Percentiles rank a stretch among this genome's conserved stretches.
phyloP scores from a whole-genome alignment of 768 basidiomycete genomes.

The Russula virescens region DNA sequence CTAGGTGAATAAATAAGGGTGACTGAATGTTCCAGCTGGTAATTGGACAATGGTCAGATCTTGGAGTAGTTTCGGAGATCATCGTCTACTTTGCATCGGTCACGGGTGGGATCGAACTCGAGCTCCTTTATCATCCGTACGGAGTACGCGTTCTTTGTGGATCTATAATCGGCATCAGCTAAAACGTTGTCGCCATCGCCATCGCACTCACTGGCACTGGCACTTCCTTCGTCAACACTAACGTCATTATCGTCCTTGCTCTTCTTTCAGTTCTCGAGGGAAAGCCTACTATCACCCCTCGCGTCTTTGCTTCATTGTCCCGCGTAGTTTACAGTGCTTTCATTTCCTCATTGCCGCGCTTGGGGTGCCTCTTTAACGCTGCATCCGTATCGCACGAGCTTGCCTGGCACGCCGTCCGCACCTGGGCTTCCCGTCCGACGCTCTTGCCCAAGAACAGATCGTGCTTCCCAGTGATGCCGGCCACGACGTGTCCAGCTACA shows the following conservation, averaged over 20 bases:
- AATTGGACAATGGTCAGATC: too few species aligned
- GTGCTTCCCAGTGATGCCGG: slow-evolving; percentile 33
- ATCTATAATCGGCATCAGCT: too few species aligned
- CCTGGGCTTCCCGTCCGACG: slow-evolving; percentile 76
- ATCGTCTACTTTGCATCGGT: slow-evolving; percentile 36
- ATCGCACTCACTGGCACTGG: slow-evolving; percentile 9
- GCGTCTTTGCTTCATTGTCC: slow-evolving; percentile 19
- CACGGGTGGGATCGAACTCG: slow-evolving; percentile 76
- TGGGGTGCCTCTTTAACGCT: slow-evolving; percentile 52
- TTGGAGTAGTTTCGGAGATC: slow-evolving; percentile 60
- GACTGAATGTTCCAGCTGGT: too few species aligned
- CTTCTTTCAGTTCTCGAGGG: slow-evolving; percentile 23
- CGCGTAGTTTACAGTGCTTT: slow-evolving; percentile 37
- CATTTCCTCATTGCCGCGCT: slow-evolving; percentile 58
- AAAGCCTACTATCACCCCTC: slow-evolving; percentile 17
- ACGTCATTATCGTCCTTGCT: slow-evolving; percentile 23
- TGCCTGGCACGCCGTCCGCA: slow-evolving; percentile 59
- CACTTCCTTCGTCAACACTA: background rate
- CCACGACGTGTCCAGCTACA: slow-evolving; percentile 71
- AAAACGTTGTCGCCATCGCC: too few species aligned
- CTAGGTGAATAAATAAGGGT: slow-evolving; percentile 32
- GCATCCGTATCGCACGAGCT: slow-evolving; percentile 55
- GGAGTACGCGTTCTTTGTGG: slow-evolving; percentile 50
- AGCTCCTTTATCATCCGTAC: slow-evolving; percentile 61
- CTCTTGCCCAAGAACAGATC: slow-evolving; percentile 58